Evolutionary conservation across 2,329 filamentous ascomycete genomes (phyloP).

Genomic region (Microsporum canis): DNA sequence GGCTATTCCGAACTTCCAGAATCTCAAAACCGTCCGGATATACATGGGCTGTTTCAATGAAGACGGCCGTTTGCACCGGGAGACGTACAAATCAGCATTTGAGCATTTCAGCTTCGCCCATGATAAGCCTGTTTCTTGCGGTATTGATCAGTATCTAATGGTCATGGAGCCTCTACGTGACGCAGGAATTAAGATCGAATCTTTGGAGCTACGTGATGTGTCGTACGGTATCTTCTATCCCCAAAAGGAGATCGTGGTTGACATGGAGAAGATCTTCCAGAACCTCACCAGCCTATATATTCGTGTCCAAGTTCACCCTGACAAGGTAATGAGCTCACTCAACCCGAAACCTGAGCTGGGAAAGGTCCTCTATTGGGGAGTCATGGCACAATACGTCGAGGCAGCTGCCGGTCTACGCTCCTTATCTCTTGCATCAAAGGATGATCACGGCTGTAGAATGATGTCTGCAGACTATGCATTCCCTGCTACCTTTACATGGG

Average conservation of each 20-base stretch:
- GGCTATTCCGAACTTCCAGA: neutral
- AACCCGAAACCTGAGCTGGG: neutral
- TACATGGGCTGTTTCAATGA: conserved; percentile 1
- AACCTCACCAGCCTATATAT: neutral
- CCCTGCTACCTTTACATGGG: neutral
- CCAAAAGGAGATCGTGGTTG: neutral
- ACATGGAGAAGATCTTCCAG: neutral
- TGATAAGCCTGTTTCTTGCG: conserved; percentile 3
- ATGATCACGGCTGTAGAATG: neutral
- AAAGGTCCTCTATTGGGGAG: neutral
- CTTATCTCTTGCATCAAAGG: neutral
- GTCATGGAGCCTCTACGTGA: conserved; percentile 1
- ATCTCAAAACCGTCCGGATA: neutral
- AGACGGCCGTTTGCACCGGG: neutral
- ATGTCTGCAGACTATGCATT: neutral
- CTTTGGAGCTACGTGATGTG: neutral
- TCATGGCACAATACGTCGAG: neutral
- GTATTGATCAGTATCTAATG: neutral
- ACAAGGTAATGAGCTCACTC: neutral
- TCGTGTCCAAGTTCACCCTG: neutral
- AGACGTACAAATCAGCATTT: neutral
- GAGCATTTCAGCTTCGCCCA: neutral
- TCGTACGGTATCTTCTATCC: conserved; percentile 3
- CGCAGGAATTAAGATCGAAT: neutral
- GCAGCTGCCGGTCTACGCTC: neutral